These are phyloP conservation scores for Penicillium pancosmium DNA, from an alignment of 495 filamentous ascomycete genomes.

Conservation along the genomic window DNA sequence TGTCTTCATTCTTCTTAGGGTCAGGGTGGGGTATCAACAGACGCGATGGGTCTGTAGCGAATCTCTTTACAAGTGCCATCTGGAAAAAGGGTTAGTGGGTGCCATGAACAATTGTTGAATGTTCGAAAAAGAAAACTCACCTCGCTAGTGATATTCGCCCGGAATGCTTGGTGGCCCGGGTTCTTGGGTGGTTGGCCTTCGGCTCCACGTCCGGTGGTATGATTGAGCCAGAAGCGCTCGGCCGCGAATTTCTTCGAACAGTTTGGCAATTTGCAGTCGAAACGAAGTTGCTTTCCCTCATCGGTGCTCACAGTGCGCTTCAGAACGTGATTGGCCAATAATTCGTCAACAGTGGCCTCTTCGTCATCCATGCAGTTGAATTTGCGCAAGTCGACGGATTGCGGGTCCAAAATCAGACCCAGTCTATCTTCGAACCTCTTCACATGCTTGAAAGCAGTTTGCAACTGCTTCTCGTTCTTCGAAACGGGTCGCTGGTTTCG, in stretches of 20 bases:
- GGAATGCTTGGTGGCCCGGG: slow-evolving; percentile 78
- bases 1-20: slow-evolving; percentile 84
- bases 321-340: slow-evolving; percentile 60
- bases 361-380: slow-evolving; percentile 87
- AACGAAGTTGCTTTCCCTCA: slow-evolving; percentile 88
- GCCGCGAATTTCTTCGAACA: slow-evolving; percentile 98
- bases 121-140: slow-evolving; percentile 52
- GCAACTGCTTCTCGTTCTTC: slow-evolving; percentile 87
- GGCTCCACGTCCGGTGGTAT: slow-evolving; percentile 40
- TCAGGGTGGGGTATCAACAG: slow-evolving; percentile 91
- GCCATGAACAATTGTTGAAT: not conserved
- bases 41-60: slow-evolving; percentile 90
- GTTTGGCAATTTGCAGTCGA: slow-evolving; percentile 91
- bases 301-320: slow-evolving; percentile 67
- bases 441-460: slow-evolving; percentile 98
- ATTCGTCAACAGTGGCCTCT: slow-evolving; percentile 83
- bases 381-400: slow-evolving; percentile 80
- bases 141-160: slow-evolving; percentile 76
- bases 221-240: slow-evolving; percentile 94
- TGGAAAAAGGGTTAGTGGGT: slow-evolving; percentile 38
- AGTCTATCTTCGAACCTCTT: slow-evolving; percentile 98
- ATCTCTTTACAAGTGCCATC: slow-evolving; percentile 88
- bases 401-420: slow-evolving; percentile 85
- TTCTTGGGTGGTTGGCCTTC: slow-evolving; percentile 3
- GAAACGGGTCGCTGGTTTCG: slow-evolving; percentile 63